Evolutionary conservation across 1,139 yeast species (phyloP).

Genomic region (Yamadazyma diospyri): DNA sequence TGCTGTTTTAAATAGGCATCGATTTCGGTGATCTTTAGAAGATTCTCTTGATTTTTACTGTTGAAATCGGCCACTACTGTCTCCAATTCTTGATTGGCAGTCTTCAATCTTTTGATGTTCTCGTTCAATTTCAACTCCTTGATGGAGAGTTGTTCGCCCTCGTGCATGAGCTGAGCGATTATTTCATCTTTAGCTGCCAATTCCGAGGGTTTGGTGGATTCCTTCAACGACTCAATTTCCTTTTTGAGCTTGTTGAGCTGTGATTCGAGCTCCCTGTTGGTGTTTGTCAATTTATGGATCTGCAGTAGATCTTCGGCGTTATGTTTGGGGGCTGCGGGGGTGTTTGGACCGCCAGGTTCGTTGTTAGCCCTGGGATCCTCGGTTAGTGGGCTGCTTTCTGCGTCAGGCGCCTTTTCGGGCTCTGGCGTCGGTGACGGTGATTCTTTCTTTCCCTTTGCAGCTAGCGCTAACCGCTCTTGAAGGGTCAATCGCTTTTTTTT

Average conservation of each 20-base stretch:
- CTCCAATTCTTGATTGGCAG: constrained; percentile 45
- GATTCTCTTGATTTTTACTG: constrained; percentile 28
- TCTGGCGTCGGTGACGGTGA: constrained; percentile 1
- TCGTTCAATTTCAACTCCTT: constrained; percentile 71
- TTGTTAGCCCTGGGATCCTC: neutral
- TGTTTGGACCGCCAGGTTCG: neutral
- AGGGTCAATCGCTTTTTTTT: constrained; percentile 55
- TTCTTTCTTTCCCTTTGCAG: constrained; percentile 53
- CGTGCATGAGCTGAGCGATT: constrained; percentile 59
- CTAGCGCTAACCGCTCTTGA: constrained; percentile 79
- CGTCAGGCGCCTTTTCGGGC: constrained; percentile 1
- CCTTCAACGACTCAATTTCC: constrained; percentile 8
- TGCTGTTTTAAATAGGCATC: constrained; percentile 29
- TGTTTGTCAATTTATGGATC: constrained; percentile 1
- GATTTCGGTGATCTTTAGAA: constrained; percentile 27
- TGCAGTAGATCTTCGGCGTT: neutral
- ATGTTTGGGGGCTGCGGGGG: neutral
- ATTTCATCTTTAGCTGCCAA: constrained; percentile 53
- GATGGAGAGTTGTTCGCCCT: constrained; percentile 74
- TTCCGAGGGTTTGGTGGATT: constrained; percentile 6
- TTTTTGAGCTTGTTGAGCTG: constrained; percentile 3
- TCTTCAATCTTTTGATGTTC: constrained; percentile 59
- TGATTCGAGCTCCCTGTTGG: constrained; percentile 1
- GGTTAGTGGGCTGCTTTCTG: neutral
- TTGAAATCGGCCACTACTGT: constrained; percentile 32